phyloP scores from a whole-genome alignment of 164 flowering plant genomes.

The Echeveria elegans region DNA sequence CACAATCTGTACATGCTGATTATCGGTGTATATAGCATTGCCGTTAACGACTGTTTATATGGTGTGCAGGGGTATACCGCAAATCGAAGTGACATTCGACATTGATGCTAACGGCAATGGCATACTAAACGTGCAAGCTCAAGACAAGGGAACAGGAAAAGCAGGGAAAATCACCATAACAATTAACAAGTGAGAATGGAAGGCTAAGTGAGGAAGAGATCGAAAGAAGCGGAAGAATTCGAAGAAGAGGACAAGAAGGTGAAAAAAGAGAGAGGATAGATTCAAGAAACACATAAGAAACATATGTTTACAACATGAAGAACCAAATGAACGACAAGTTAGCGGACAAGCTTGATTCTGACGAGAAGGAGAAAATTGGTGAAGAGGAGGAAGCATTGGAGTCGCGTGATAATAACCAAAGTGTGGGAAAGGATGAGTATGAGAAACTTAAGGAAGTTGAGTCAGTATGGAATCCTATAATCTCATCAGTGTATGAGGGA shows the following conservation, averaged over 20 bases:
- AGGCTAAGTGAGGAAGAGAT: slow-evolving; percentile 13
- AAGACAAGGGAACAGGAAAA: slow-evolving; percentile 21
- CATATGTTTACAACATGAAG: slow-evolving; percentile 15
- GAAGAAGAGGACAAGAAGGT: slow-evolving; percentile 13
- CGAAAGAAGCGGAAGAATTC: slow-evolving; percentile 10
- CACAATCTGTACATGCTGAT: neutral
- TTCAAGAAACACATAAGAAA: slow-evolving; percentile 11
- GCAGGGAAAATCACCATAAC: slow-evolving; percentile 14
- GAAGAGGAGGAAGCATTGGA: slow-evolving; percentile 12
- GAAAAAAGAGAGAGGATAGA: slow-evolving; percentile 15
- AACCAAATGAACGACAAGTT: slow-evolving; percentile 12
- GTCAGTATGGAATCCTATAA: slow-evolving; percentile 14
- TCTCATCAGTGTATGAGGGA: slow-evolving; percentile 10
- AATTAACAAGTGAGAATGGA: slow-evolving; percentile 14
- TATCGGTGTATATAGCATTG: neutral
- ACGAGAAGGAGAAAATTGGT: slow-evolving; percentile 15
- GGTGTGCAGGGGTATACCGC: slow-evolving; percentile 20
- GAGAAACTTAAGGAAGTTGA: slow-evolving; percentile 17
- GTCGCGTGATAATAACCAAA: slow-evolving; percentile 12
- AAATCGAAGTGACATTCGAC: slow-evolving; percentile 23
- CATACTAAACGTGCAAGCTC: slow-evolving; percentile 19
- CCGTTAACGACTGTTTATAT: too few species aligned
- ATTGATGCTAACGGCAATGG: slow-evolving; percentile 24
- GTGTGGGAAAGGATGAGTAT: slow-evolving; percentile 11
- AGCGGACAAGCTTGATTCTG: slow-evolving; percentile 14